phyloP scores from a whole-genome alignment of 208 protist species.

The Trypanosoma mega region DNA sequence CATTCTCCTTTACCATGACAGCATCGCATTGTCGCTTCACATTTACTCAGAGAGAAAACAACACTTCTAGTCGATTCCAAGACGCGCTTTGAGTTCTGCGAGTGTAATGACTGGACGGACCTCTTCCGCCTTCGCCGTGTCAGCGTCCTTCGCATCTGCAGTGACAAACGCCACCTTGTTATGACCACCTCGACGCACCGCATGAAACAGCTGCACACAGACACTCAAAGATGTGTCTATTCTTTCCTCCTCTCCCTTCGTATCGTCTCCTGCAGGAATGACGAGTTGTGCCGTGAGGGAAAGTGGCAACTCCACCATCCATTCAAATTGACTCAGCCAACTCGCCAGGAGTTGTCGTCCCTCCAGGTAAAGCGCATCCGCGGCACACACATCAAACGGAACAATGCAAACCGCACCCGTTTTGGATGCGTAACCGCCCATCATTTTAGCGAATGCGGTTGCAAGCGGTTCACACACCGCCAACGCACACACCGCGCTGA shows the following conservation, averaged over 20 bases:
- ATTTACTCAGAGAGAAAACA: too few species aligned
- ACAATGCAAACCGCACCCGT: constrained; percentile 56
- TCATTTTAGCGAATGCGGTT: constrained; percentile 74
- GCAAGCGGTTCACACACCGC: constrained; percentile 28
- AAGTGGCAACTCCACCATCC: constrained; percentile 61
- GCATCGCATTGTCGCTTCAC: too few species aligned
- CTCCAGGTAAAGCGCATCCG: constrained; percentile 15
- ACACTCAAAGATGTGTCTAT: not conserved
- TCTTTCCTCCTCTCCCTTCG: too few species aligned
- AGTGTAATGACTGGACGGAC: constrained; percentile 57
- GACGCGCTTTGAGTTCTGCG: constrained; percentile 25
- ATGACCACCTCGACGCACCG: constrained; percentile 36
- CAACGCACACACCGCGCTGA: constrained; percentile 37
- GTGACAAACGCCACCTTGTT: constrained; percentile 58
- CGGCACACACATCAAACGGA: constrained; percentile 41
- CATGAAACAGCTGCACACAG: constrained; percentile 44
- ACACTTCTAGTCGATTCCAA: constrained; percentile 22
- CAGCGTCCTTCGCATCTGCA: constrained; percentile 31
- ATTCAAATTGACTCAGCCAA: constrained; percentile 44
- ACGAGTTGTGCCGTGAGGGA: constrained; percentile 58
- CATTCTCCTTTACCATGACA: too few species aligned
- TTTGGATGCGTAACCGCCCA: constrained; percentile 63
- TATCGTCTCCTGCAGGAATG: too few species aligned
- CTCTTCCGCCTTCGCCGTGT: constrained; percentile 28
- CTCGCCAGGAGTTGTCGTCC: constrained; percentile 30